phyloP scores from a whole-genome alignment of 768 basidiomycete genomes.

The Xerocomellus dryophilus region DNA sequence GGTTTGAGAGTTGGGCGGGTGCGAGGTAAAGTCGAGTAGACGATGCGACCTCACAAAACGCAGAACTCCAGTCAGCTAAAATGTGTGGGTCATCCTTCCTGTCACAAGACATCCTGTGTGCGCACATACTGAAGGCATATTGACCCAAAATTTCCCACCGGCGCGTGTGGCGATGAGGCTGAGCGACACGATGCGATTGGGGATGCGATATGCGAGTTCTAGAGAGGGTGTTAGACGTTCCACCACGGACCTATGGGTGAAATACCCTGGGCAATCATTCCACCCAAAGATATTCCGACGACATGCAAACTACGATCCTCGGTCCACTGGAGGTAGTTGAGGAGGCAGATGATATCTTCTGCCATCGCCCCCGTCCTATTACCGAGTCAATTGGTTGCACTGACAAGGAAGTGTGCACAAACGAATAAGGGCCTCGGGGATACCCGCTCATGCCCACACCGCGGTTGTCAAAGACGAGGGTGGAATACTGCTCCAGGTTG shows the following conservation, averaged over 20 bases:
- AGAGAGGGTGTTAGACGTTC: neutral
- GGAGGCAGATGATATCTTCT: conserved; percentile 61
- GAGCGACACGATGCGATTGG: conserved; percentile 64
- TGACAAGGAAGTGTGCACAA: conserved; percentile 19
- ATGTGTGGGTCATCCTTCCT: neutral
- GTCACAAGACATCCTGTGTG: neutral
- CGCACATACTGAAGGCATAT: conserved; percentile 58
- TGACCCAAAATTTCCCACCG: conserved; percentile 54
- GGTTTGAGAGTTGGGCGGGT: conserved; percentile 5
- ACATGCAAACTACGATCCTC: conserved; percentile 58
- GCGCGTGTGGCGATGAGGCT: conserved; percentile 68
- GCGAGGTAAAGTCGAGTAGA: neutral
- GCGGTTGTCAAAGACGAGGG: conserved; percentile 80
- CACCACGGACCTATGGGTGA: neutral
- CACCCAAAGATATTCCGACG: conserved; percentile 74
- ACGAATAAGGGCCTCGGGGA: conserved; percentile 78
- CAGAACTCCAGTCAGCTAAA: conserved; percentile 40
- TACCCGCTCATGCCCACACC: conserved; percentile 75
- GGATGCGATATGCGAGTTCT: conserved; percentile 70
- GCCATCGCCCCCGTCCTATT: conserved; percentile 74
- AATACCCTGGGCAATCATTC: conserved; percentile 79
- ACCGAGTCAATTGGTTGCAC: neutral
- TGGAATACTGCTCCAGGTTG: conserved; percentile 48
- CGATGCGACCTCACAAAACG: conserved; percentile 35
- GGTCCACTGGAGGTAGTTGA: conserved; percentile 74